These are phyloP conservation scores for Colletotrichum paranaense DNA, from an alignment of 2,329 filamentous ascomycete species.

Conservation along the genomic window DNA sequence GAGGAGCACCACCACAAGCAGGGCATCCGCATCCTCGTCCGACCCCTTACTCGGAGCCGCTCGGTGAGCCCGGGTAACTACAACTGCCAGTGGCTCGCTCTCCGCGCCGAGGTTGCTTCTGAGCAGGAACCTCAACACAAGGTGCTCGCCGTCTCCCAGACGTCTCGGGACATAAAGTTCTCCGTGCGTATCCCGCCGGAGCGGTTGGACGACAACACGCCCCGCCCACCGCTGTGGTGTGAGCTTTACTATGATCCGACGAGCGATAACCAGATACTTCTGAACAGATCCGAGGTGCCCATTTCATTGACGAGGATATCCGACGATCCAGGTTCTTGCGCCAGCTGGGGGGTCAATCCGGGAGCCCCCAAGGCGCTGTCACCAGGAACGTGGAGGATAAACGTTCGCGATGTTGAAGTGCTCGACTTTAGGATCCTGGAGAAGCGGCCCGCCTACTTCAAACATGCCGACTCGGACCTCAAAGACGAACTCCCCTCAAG, in stretches of 20 bases:
- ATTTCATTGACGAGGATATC: constrained; percentile 61
- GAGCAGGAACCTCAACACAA: constrained; percentile 62
- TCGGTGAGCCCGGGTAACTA: constrained; percentile 65
- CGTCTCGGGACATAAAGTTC: constrained; percentile 69
- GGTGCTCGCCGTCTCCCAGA: constrained; percentile 71
- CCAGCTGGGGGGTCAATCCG: constrained; percentile 54
- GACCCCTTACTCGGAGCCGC: constrained; percentile 63
- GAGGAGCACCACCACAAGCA: constrained; percentile 64
- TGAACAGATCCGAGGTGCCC: constrained; percentile 66
- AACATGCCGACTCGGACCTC: constrained; percentile 40
- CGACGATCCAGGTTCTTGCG: constrained; percentile 45
- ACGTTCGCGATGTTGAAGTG: constrained; percentile 59
- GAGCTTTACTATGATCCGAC: constrained; percentile 70
- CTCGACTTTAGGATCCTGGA: constrained; percentile 69
- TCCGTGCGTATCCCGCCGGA: constrained; percentile 66
- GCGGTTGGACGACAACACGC: constrained; percentile 51
- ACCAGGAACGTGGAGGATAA: constrained; percentile 69
- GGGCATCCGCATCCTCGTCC: constrained; percentile 68
- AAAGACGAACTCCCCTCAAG: constrained; percentile 37
- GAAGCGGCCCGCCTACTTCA: constrained; percentile 59
- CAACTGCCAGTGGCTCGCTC: constrained; percentile 67
- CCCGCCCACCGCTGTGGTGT: constrained; percentile 65
- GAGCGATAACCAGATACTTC: constrained; percentile 68
- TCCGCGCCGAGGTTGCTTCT: constrained; percentile 65
- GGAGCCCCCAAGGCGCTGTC: constrained; percentile 57